Conservation (phyloP, 2,329 filamentous ascomycete species). For the Metarhizium album region DNA sequence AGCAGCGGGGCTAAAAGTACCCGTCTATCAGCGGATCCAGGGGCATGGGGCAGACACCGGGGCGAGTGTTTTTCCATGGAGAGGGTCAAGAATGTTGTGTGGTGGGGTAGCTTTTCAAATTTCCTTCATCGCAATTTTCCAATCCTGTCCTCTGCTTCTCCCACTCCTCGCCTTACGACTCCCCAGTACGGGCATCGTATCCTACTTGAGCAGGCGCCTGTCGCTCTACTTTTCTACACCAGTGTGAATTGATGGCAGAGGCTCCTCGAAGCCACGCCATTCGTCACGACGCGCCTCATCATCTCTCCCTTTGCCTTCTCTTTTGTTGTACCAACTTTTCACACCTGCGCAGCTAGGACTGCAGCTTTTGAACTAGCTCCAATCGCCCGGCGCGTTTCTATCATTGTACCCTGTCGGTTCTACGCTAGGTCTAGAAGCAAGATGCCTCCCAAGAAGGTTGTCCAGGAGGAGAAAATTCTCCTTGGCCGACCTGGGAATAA, state of each 20-base stretch:
- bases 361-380: conserved; percentile 42
- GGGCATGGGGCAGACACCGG: too few relatives aligned
- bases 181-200: not conserved
- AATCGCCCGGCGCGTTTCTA: conserved; percentile 40
- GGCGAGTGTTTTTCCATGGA: too few relatives aligned
- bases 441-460: conserved; percentile 94
- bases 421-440: conserved; percentile 56
- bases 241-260: conserved; percentile 16
- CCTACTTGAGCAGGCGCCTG: conserved; percentile 16
- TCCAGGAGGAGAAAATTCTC: conserved; percentile 89
- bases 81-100: not conserved
- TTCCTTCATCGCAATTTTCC: conserved; percentile 12
- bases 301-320: conserved; percentile 32
- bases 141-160: conserved; percentile 14
- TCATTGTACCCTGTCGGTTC: conserved; percentile 38
- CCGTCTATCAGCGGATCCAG: too few relatives aligned
- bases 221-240: conserved; percentile 3
- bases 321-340: conserved; percentile 41
- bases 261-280: conserved; percentile 31
- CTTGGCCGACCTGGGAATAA: conserved; percentile 95
- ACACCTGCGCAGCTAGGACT: conserved; percentile 56
- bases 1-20: not conserved
- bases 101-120: conserved; percentile 19
- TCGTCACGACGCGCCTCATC: conserved; percentile 33
- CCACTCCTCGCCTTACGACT: conserved; percentile 8